A percentile compares a stretch with the other conserved stretches of the same genome.
Conservation (phyloP, 371 early-diverging fungal species). For the Mortierella sp. region DNA sequence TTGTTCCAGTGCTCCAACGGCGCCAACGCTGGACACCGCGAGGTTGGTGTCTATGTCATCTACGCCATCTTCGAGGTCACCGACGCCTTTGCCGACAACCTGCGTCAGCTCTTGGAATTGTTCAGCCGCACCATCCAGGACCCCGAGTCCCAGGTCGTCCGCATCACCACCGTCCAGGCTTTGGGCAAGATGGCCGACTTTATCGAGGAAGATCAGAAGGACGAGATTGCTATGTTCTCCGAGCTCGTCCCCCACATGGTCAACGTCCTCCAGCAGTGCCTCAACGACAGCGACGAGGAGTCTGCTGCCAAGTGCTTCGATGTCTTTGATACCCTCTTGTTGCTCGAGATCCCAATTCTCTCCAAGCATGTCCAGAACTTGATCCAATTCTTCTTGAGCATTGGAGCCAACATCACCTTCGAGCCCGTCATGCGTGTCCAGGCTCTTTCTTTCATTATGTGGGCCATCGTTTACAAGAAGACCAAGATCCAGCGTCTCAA, state of each 20-base stretch:
- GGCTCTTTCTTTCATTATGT: constrained; percentile 88
- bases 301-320: constrained; percentile 82
- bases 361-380: constrained; percentile 82
- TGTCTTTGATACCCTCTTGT: constrained; percentile 83
- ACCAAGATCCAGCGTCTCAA: constrained; percentile 85
- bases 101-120: constrained; percentile 77
- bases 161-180: constrained; percentile 83
- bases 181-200: constrained; percentile 89
- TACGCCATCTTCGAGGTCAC: constrained; percentile 86
- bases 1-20: constrained; percentile 83
- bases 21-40: constrained; percentile 80
- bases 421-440: constrained; percentile 82
- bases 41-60: constrained; percentile 87
- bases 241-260: constrained; percentile 89
- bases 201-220: constrained; percentile 78
- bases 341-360: constrained; percentile 85
- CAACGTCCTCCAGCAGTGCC: constrained; percentile 79
- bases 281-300: constrained; percentile 79
- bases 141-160: constrained; percentile 85
- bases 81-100: constrained; percentile 76
- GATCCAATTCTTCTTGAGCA: constrained; percentile 80
- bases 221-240: constrained; percentile 77
- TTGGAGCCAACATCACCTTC: constrained; percentile 76
- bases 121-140: constrained; percentile 82
- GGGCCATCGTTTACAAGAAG: constrained; percentile 83